Evolutionary conservation across 2,329 filamentous ascomycete genomes (phyloP), one percentile per base, ranked within the genome.

Genomic region (Colletotrichum sidae): DNA sequence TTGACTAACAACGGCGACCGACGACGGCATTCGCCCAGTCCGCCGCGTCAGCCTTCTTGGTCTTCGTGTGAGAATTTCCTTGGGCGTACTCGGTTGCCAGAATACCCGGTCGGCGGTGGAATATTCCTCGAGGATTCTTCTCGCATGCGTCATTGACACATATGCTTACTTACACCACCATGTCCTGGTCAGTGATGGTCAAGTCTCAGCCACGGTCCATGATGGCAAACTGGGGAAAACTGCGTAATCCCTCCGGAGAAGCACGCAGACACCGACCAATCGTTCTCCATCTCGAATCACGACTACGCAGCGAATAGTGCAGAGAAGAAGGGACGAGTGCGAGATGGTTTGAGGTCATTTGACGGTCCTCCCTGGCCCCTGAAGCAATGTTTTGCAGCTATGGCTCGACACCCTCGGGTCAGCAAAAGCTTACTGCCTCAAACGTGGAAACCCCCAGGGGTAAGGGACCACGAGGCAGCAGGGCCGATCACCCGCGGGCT

Each of bases 321-420:
- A 41, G 38, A 35, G 55, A 47, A 50, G 61, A 55, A 33, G 15
- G 37, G 52, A 65, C 52, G 57, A 65, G 25, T 15, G 41, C 52
- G 52, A 55, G 52, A 39, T 33, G 41, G 62, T 62, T 61, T 56
- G 62, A 56, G 51, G 35, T 25, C 45, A 52, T 56, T 65, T 56
- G 62, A 56, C 62, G 49, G 52, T 50, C 15, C 45, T 50, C 57
- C 51, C 42, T 47, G 34, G 15, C 41, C n/a, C 25, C 25, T 25
- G 25, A 25, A 25, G 25, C 25, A 37, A 42, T 60, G 57, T 55
- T 52, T 55, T 56, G 57, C 62, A 65, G 57, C 52, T 52, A 12
- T 13, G 33, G 46, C 39, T 41, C 52, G 37, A 17, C 17, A 46
- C 38, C 34, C 39, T 55, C 34, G 52, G 45, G 39, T 41, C 25